phyloP scores from a whole-genome alignment of 2,329 filamentous ascomycete genomes.

The Claviceps spartinae region DNA sequence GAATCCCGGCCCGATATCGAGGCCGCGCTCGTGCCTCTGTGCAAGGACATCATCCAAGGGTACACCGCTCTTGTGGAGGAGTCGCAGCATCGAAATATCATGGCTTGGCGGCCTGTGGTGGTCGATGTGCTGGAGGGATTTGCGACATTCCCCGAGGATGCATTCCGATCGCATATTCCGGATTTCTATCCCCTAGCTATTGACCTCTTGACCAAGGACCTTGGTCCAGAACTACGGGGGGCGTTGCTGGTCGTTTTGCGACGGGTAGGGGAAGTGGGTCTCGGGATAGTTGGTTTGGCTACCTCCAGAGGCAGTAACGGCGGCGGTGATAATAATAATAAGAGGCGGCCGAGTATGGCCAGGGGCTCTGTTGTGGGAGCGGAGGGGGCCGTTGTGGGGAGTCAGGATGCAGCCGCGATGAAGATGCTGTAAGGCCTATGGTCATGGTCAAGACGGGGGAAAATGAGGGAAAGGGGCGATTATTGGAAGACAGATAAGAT shows the following conservation, averaged over 20 bases:
- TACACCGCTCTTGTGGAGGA: constrained; percentile 87
- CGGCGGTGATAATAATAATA: constrained; percentile 9
- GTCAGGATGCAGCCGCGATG: constrained; percentile 20
- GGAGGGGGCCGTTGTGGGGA: constrained; percentile 11
- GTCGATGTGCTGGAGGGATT: constrained; percentile 94
- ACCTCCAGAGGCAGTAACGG: constrained; percentile 3
- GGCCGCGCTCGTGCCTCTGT: constrained; percentile 82
- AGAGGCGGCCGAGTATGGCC: constrained; percentile 27
- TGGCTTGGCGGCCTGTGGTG: constrained; percentile 93
- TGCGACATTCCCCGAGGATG: constrained; percentile 63
- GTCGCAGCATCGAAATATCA: constrained; percentile 90
- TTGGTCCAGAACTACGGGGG: constrained; percentile 63
- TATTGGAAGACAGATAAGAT: too few relatives aligned
- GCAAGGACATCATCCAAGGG: constrained; percentile 79
- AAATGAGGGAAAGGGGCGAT: not conserved
- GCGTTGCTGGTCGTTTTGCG: constrained; percentile 66
- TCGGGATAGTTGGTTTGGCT: constrained; percentile 42
- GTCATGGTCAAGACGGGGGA: not conserved
- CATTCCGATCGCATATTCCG: constrained; percentile 66
- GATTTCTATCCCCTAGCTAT: constrained; percentile 80
- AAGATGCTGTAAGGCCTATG: constrained; percentile 18
- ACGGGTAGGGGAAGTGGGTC: constrained; percentile 66
- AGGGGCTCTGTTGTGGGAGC: constrained; percentile 16
- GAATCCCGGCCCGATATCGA: constrained; percentile 74
- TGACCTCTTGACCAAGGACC: constrained; percentile 69